These are phyloP conservation scores for Urostyla sp. DNA, from an alignment of 73 alveolate genomes.

Conservation along the genomic window DNA sequence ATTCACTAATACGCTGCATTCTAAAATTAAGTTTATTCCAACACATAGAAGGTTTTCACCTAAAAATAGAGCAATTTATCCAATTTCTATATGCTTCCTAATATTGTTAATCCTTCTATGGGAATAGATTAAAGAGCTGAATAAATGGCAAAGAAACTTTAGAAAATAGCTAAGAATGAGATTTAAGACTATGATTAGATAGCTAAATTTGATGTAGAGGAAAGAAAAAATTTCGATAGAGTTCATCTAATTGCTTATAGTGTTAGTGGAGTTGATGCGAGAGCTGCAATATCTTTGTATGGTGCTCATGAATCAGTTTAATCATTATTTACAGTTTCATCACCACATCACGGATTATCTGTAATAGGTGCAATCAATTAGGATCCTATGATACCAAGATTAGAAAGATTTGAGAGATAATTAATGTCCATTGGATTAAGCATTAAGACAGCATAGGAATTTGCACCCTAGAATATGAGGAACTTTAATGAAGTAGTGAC, in stretches of 20 bases:
- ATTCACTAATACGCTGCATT: constrained; percentile 29
- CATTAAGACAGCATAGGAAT: constrained; percentile 3
- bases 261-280: constrained; percentile 57
- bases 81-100: constrained; percentile 46
- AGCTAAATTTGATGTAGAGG: no score
- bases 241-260: constrained; percentile 57
- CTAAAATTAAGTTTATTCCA: neutral
- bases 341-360: constrained; percentile 59
- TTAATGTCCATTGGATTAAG: constrained; percentile 50
- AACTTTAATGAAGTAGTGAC: constrained; percentile 43
- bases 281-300: constrained; percentile 56
- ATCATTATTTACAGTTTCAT: constrained; percentile 48
- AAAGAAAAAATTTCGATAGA: neutral
- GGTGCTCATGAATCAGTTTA: constrained; percentile 15
- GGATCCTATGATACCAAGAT: neutral
- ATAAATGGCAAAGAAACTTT: neutral
- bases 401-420: constrained; percentile 25
- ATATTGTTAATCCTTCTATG: constrained; percentile 43
- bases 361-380: neutral
- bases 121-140: constrained; percentile 52
- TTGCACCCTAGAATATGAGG: neutral
- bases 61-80: neutral
- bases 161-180: neutral
- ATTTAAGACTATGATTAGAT: no score
- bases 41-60: constrained; percentile 6